Evolutionary conservation across 805 yeast genomes (phyloP).

Genomic region (Tetrapisispora phaffii): DNA sequence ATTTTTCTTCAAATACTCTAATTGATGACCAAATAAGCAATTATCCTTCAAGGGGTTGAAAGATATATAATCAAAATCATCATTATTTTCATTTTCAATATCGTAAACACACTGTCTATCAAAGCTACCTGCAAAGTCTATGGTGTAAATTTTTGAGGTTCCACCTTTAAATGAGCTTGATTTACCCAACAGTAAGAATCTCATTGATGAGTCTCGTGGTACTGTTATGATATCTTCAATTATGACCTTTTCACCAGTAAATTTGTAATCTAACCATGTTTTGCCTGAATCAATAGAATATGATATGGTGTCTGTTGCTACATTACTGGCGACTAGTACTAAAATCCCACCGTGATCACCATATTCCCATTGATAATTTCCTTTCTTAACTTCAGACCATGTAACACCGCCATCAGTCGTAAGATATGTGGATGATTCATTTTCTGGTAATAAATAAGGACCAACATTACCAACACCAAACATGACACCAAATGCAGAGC

Average conservation of each 20-base stretch:
- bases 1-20: conserved; percentile 48
- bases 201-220: conserved; percentile 81
- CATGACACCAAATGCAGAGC: conserved; percentile 81
- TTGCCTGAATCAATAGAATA: conserved; percentile 76
- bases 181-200: conserved; percentile 55
- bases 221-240: conserved; percentile 77
- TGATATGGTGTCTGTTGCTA: conserved; percentile 45
- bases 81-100: conserved; percentile 33
- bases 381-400: conserved; percentile 73
- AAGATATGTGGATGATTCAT: conserved; percentile 59
- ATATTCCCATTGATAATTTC: conserved; percentile 83
- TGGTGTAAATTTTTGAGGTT: conserved; percentile 37
- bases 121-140: conserved; percentile 49
- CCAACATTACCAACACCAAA: conserved; percentile 95
- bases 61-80: conserved; percentile 57
- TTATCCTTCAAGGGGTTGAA: conserved; percentile 44
- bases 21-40: conserved; percentile 66
- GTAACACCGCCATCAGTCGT: conserved; percentile 86
- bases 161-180: conserved; percentile 38
- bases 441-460: conserved; percentile 36
- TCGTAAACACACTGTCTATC: conserved; percentile 47
- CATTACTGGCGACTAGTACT: conserved; percentile 54
- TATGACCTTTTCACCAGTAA: conserved; percentile 44
- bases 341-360: conserved; percentile 91
- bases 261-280: conserved; percentile 60